Base-by-base conservation (phyloP, 768 basidiomycete genomes). In the Boletus vermiculosoides region DNA sequence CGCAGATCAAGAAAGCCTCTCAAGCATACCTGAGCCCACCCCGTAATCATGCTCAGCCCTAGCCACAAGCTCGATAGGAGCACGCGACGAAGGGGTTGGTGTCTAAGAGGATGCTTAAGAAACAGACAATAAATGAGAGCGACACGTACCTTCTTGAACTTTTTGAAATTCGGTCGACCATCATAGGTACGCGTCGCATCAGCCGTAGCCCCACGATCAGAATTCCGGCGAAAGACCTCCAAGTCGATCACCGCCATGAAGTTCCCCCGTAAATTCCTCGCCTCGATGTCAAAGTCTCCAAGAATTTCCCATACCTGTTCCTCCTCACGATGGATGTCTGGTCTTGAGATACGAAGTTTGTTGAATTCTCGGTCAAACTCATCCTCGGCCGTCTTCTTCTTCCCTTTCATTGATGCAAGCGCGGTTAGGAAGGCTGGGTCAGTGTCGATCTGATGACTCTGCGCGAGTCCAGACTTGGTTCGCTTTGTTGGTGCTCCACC, bases 361-460 rank as follows among this genome's bases (percentile, higher is more conserved):
- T 90, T 90, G 65, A 92, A 92, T 55, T 92, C 90, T 18, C 86
- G 79, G 71, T 92, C 90, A 57, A 89, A 89, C 5, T 77, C 76
- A 63, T 89, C 86, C 65, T 88, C 88, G 2, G 72, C 61, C 60
- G 72, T 60, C 64, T 80, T 85, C 1, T 84, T 86, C 1, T 84
- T 86, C 20, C 79, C 78, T 64, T 88, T 90, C 22, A 76, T 86
- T 1, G 87, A 87, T 10, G 89, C 87, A 28, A 92, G 74, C 0
- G 90, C 90, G 57, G 83, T 86, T 30, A 91, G 73, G 66, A 91
- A 90, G 0, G 78, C 81, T 1, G 73, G 74, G 61, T 91, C 89
- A n/a, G 75, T 83, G 65, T 92, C 90, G 1, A 73, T 41, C 5
- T 39, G 44, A 23, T 59, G 55, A 23, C 41, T 47, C 20, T 56